Percentiles rank a stretch among this genome's conserved stretches.
Conservation (phyloP, 495 filamentous ascomycete species). For the Achaetomiella virescens region DNA sequence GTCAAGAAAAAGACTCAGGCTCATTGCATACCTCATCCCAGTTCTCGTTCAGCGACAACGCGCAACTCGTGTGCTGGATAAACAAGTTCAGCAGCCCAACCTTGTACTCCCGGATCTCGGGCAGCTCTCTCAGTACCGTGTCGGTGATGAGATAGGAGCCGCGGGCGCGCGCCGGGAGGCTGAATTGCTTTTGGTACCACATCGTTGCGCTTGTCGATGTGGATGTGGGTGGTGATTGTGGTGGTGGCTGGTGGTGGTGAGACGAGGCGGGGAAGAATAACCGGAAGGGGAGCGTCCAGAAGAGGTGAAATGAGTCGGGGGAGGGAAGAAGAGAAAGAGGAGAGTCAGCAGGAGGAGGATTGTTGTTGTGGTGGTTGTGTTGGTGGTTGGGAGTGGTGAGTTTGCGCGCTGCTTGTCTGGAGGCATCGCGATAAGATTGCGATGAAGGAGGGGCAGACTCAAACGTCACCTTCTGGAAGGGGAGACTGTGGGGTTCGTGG, state of each 20-base stretch:
- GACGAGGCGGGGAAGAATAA: conserved; percentile 15
- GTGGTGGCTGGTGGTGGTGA: background rate
- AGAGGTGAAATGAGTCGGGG: conserved; percentile 46
- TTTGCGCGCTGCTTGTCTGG: background rate
- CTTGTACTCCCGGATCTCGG: conserved; percentile 73
- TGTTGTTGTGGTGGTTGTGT: conserved; percentile 12
- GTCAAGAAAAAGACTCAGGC: too few relatives aligned
- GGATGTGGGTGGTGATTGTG: conserved; percentile 10
- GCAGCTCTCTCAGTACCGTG: conserved; percentile 57
- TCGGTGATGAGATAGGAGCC: conserved; percentile 89
- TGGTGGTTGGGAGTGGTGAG: background rate
- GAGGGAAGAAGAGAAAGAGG: conserved; percentile 51
- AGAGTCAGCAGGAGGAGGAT: conserved; percentile 42
- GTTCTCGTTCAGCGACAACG: conserved; percentile 87
- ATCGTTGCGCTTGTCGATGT: conserved; percentile 37
- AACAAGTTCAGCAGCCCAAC: conserved; percentile 84
- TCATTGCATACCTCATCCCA: conserved; percentile 65
- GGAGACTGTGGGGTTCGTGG: background rate
- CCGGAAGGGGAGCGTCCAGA: conserved; percentile 37
- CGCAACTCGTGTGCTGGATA: conserved; percentile 85
- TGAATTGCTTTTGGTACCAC: conserved; percentile 78
- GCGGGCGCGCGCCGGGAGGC: conserved; percentile 63
- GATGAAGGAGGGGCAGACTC: conserved; percentile 2
- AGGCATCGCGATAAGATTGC: conserved; percentile 5
- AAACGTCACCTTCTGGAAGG: conserved; percentile 9